phyloP scores from a whole-genome alignment of 768 basidiomycete genomes.

The Hypholoma fasciculare region DNA sequence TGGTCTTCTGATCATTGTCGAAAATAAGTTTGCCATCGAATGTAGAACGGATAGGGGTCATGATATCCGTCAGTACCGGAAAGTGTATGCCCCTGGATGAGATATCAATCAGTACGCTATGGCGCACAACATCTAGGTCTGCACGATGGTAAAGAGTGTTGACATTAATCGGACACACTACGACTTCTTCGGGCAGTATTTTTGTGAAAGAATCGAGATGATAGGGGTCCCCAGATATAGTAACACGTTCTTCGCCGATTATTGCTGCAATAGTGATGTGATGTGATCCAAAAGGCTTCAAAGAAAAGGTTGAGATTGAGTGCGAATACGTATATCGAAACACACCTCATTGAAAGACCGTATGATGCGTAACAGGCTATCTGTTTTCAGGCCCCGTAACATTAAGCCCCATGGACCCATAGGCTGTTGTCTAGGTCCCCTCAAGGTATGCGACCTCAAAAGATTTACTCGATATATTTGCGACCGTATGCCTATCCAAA shows the following conservation, averaged over 20 bases:
- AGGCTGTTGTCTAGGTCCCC: constrained; percentile 7
- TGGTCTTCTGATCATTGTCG: constrained; percentile 12
- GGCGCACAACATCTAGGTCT: constrained; percentile 29
- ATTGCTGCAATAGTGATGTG: constrained; percentile 51
- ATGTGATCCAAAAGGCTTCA: constrained; percentile 13
- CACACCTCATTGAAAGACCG: constrained; percentile 24
- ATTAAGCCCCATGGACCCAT: constrained; percentile 46
- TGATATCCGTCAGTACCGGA: constrained; percentile 46
- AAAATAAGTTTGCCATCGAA: constrained; percentile 38
- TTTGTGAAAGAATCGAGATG: constrained; percentile 42
- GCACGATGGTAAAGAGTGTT: constrained; percentile 55
- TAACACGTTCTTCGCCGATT: constrained; percentile 45
- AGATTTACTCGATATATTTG: constrained; percentile 33
- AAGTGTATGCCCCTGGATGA: constrained; percentile 45
- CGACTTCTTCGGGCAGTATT: constrained; percentile 32
- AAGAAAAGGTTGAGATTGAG: background rate
- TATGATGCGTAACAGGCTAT: constrained; percentile 20
- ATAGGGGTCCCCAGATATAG: constrained; percentile 60
- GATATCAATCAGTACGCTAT: constrained; percentile 45
- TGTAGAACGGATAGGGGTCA: constrained; percentile 48
- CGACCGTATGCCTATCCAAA: constrained; percentile 54
- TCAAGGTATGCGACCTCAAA: constrained; percentile 2
- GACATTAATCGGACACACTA: constrained; percentile 44
- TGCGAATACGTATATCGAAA: background rate
- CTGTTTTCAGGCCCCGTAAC: constrained; percentile 29